These are phyloP conservation scores for Daldinia grandis DNA, from an alignment of 495 filamentous ascomycete species.

Conservation along the genomic window DNA sequence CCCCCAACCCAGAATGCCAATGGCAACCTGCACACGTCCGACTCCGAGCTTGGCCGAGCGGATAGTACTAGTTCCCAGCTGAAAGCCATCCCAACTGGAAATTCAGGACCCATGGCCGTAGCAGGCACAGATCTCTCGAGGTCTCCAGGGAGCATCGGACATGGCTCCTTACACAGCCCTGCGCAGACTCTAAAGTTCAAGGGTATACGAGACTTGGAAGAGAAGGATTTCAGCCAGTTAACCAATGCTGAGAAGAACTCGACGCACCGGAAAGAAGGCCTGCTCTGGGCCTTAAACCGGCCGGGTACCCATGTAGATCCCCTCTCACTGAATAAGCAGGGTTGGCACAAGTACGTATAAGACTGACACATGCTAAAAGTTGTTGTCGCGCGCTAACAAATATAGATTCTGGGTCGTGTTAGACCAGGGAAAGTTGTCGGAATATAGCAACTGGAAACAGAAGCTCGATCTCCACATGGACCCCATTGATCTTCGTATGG, in stretches of 20 bases:
- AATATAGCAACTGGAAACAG: conserved; percentile 99
- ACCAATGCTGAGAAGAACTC: conserved; percentile 58
- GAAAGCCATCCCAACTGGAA: conserved; percentile 52
- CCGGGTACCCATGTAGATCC: conserved; percentile 96
- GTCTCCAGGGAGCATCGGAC: conserved; percentile 54
- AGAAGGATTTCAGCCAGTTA: conserved; percentile 67
- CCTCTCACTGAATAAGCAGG: conserved; percentile 92
- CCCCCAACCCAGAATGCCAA: conserved; percentile 48
- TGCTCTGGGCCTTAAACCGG: conserved; percentile 92
- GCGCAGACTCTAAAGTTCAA: conserved; percentile 75
- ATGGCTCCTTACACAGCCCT: conserved; percentile 56
- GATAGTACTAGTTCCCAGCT: conserved; percentile 77
- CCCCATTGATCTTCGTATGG: conserved; percentile 95
- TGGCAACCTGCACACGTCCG: conserved; percentile 56
- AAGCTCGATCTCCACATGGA: conserved; percentile 97
- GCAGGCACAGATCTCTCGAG: conserved; percentile 49
- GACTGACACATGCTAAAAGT: neutral
- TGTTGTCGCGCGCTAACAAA: conserved; percentile 18
- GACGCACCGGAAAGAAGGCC: conserved; percentile 79
- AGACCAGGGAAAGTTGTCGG: conserved; percentile 93
- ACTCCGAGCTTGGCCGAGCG: conserved; percentile 72
- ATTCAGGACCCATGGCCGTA: conserved; percentile 35
- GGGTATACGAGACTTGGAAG: conserved; percentile 88
- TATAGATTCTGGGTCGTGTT: conserved; percentile 96
- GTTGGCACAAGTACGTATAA: conserved; percentile 93